phyloP scores from a whole-genome alignment of 176 grass and related monocot species.

The Aegilops sharonensis region DNA sequence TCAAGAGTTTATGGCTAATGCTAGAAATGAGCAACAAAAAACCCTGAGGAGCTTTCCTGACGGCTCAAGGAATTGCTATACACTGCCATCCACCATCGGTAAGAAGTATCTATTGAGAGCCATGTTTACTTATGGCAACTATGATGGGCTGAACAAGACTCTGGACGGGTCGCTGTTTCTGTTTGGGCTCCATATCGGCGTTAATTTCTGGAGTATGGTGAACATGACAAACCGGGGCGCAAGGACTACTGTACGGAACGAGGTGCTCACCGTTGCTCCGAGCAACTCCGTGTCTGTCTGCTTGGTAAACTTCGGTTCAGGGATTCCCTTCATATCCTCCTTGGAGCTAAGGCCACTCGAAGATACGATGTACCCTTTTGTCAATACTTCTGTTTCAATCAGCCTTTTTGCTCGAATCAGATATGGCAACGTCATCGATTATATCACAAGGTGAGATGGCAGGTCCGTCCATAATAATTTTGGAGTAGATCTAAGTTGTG shows the following conservation, averaged over 20 bases:
- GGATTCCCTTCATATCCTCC: conserved; percentile 13
- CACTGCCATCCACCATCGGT: not conserved
- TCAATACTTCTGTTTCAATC: not conserved
- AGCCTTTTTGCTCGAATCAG: not conserved
- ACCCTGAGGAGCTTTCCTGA: not conserved
- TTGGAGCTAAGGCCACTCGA: not conserved
- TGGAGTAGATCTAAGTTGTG: too few species aligned
- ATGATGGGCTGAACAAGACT: not conserved
- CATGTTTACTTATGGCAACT: not conserved
- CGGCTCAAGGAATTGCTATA: not conserved
- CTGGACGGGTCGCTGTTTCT: not conserved
- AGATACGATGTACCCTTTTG: not conserved
- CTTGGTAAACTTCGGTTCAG: not conserved
- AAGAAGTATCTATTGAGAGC: conserved; percentile 10
- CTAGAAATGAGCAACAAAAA: not conserved
- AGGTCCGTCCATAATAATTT: too few species aligned
- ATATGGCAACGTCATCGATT: not conserved
- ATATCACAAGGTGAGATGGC: not conserved
- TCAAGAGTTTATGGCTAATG: not conserved
- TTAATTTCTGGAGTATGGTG: not conserved
- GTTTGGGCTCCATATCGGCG: conserved; percentile 7
- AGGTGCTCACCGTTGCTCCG: not conserved
- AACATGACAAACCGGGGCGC: not conserved
- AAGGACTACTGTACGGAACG: not conserved
- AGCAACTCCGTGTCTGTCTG: not conserved